phyloP scores from a whole-genome alignment of 306 rosid genomes.

The Prunus padus region DNA sequence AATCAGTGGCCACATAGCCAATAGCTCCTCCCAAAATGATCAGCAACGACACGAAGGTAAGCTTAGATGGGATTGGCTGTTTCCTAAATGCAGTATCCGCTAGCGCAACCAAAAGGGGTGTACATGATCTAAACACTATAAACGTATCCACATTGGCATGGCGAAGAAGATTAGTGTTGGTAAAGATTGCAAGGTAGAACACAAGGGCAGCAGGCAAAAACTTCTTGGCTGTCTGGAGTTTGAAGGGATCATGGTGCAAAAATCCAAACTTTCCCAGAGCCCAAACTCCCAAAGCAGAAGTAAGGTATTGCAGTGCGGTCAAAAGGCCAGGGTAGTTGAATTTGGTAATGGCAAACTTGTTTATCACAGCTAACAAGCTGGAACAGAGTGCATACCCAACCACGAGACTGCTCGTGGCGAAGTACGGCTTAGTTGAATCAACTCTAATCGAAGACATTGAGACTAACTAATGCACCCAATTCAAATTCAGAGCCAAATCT shows the following conservation, averaged over 20 bases:
- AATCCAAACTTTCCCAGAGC: constrained; percentile 69
- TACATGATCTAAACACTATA: constrained; percentile 84
- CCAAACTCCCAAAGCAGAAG: constrained; percentile 84
- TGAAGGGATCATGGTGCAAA: constrained; percentile 78
- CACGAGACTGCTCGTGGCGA: constrained; percentile 70
- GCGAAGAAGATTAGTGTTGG: constrained; percentile 94
- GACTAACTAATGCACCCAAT: constrained; percentile 8
- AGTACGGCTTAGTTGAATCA: constrained; percentile 54
- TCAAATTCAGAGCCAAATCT: constrained; percentile 13
- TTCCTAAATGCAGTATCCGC: constrained; percentile 77
- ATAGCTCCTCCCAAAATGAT: constrained; percentile 82
- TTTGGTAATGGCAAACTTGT: constrained; percentile 87
- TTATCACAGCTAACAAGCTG: constrained; percentile 87
- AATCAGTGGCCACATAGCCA: constrained; percentile 90
- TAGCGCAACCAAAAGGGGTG: constrained; percentile 89
- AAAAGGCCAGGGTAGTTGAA: constrained; percentile 93
- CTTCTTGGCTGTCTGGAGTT: constrained; percentile 65
- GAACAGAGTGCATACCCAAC: constrained; percentile 88
- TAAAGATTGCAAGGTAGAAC: constrained; percentile 89
- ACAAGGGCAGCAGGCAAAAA: constrained; percentile 91
- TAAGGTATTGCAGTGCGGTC: constrained; percentile 81
- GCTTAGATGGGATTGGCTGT: constrained; percentile 75
- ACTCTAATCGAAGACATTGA: constrained; percentile 55
- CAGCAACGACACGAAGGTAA: constrained; percentile 68
- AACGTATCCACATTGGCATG: constrained; percentile 95